Percentiles rank a stretch among this genome's conserved stretches.
phyloP scores from a whole-genome alignment of 2,329 filamentous ascomycete species.

The Microcera coccophila region DNA sequence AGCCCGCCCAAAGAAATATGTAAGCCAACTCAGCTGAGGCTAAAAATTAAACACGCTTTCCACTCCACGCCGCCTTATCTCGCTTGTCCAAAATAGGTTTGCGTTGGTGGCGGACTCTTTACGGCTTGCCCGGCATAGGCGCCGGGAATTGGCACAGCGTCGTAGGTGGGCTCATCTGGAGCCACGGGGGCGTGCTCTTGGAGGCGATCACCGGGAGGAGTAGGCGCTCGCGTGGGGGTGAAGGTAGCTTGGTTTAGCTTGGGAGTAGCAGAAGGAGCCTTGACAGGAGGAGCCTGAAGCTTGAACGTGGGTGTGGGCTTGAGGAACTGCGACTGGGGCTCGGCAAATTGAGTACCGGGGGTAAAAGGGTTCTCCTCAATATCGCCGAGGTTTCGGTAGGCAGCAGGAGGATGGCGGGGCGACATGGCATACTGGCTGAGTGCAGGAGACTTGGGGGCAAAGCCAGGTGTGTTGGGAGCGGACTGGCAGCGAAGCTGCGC shows the following conservation, averaged over 20 bases:
- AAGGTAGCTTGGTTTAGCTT: constrained; percentile 63
- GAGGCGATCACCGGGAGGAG: constrained; percentile 39
- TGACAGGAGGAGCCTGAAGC: constrained; percentile 78
- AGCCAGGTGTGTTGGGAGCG: constrained; percentile 90
- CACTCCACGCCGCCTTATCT: no score
- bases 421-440: constrained; percentile 50
- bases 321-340: constrained; percentile 36
- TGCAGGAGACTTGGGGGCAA: constrained; percentile 62
- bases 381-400: constrained; percentile 50
- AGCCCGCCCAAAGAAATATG: not conserved
- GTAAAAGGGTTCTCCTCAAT: constrained; percentile 50
- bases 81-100: constrained; percentile 41
- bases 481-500: constrained; percentile 80
- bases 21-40: not conserved
- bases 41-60: constrained; percentile 1
- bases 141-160: constrained; percentile 80
- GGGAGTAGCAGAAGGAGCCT: constrained; percentile 73
- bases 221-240: constrained; percentile 43
- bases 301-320: constrained; percentile 64
- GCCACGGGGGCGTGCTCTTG: constrained; percentile 66
- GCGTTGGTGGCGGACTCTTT: constrained; percentile 47
- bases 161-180: constrained; percentile 80
- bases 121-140: constrained; percentile 64
- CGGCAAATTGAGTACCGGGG: constrained; percentile 51
- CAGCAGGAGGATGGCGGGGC: constrained; percentile 57